Percentiles rank a stretch among this genome's conserved stretches.
Conservation (phyloP, 495 filamentous ascomycete genomes). For the Trichoderma parareesei region DNA sequence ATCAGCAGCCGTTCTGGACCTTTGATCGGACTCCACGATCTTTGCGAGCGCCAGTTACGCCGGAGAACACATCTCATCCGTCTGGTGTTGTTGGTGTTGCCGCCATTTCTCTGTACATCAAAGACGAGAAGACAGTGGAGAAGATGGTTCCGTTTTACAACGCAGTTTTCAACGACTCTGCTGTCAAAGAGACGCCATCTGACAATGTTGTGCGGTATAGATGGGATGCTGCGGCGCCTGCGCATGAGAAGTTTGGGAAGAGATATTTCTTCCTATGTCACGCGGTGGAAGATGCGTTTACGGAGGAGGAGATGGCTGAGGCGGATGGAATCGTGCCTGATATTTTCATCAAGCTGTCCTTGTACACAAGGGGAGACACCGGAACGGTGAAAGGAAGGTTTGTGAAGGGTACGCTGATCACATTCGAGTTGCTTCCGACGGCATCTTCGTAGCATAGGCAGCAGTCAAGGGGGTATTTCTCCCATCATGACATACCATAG, state of each 20-base stretch:
- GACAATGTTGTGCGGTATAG: neutral
- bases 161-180: conserved; percentile 18
- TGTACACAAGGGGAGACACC: neutral
- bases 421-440: neutral
- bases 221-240: conserved; percentile 11
- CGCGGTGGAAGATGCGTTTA: neutral
- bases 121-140: conserved; percentile 15
- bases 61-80: conserved; percentile 30
- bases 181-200: neutral
- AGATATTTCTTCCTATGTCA: neutral
- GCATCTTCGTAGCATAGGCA: neutral
- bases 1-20: conserved; percentile 48
- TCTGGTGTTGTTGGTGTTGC: conserved; percentile 38
- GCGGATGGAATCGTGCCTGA: neutral
- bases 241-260: neutral
- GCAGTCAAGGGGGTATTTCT: no score
- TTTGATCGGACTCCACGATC: conserved; percentile 43
- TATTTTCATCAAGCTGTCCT: conserved; percentile 10
- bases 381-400: neutral
- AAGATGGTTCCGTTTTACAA: conserved; percentile 22
- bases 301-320: neutral
- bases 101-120: conserved; percentile 29
- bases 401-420: neutral
- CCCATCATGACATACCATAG: no score
- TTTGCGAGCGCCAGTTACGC: conserved; percentile 32